Base-by-base conservation (phyloP, 805 yeast species). In the Ogataea paraovalis region DNA sequence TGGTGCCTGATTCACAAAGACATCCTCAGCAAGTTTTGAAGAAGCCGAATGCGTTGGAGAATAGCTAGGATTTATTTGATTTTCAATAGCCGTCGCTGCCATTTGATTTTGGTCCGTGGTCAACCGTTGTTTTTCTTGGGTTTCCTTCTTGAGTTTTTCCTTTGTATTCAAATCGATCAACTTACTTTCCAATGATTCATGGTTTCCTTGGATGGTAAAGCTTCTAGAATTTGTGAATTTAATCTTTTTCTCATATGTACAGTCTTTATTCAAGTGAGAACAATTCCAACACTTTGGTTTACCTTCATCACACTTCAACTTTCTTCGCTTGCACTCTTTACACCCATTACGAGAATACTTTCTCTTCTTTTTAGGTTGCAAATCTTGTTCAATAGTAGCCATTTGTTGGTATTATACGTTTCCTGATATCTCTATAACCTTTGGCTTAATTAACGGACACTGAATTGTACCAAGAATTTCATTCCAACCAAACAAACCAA, bases 281-380 rank as follows among this genome's bases (percentile, higher is more conserved):
- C 79, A 74, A 42, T 71, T 72, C 66, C 72, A 62, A 46, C 79
- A 73, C 14, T 51, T 53, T 1, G 74, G 74, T 42, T 68, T 68
- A 4, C 50, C 52, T 46, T 70, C 74, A 52, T 69, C 75, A 53
- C 74, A 70, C 58, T 69, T 74, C 46, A 70, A 58, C 49, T 71
- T 72, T 34, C 78, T 59, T 39, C 72, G 52, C 55, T 73, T 74
- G 57, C 79, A 74, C 51, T 72, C 75, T 37, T 57, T 55, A 48
- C 79, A 74, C 5, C 79, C 79, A 47, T 71, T 67, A 42, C 76
- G 60, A 23, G 75, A 70, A 52, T 74, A 73, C 44, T 66, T 60
- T 43, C 78, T 55, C 58, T 69, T 72, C 57, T 70, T 70, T 41
- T 43, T 50, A 2, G 52, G 54, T 7, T 23, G 30, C 13, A 9